Base-by-base conservation (phyloP, 768 basidiomycete species). In the Steccherinum ochraceum region DNA sequence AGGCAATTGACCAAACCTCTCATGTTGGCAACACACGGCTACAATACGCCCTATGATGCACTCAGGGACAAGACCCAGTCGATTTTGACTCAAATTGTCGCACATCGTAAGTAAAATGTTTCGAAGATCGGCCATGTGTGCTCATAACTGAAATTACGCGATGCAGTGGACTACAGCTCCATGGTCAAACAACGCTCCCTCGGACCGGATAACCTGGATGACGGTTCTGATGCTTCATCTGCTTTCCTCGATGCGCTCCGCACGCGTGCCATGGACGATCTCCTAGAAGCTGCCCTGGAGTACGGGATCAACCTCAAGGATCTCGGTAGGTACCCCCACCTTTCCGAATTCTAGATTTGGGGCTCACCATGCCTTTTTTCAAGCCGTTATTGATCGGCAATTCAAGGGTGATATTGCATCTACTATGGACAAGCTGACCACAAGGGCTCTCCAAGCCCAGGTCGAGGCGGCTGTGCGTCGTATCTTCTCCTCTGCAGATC, bases 261-360 rank as follows among this genome's bases (percentile, higher is more conserved):
- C 20, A 88, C 83, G 3, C 81, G 86, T 39, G 90, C 89, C 5
- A 88, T 91, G 85, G 90, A 92, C 61, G 89, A 92, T 51, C 78
- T 93, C 72, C 84, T 87, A 51, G 72, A 81, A 49, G 89, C 87
- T 19, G 87, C 89, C 2, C 66, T 86, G 40, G 89, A 90, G 61
- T 92, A 92, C 56, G 90, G 90, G 5, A 93, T 91, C 46, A 69
- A 86, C 27, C 65, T 92, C 45, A 89, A 89, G 66, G 89, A 92
- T 55, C 79, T 91, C 30, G 84, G 82, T 82, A 57, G 4, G 74
- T 61, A 16, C 16, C 16, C 4, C 7, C 12, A 7, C 30, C 12
- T 10, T 46, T 24, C 27, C 13, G 12, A 23, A 46, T 5, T 5
- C 19, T 46, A 24, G 16, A 19, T 10, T n/a, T 44, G 43, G 11